Conservation (phyloP, 768 basidiomycete species). For the Neoboletus subvelutipes region DNA sequence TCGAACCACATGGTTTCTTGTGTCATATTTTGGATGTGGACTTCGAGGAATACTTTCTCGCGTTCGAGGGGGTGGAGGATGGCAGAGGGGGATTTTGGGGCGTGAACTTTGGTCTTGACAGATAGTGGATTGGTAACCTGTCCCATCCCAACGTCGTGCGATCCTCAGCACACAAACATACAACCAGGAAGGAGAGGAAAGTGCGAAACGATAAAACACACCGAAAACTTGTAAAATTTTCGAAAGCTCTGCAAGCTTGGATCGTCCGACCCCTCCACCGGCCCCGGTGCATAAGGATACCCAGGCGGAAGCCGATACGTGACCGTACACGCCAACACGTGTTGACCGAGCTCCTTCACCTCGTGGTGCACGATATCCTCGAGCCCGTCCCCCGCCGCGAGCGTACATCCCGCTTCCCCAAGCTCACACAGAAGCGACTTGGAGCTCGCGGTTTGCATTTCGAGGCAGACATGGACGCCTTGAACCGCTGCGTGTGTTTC, state of each 20-base stretch:
- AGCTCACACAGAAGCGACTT: constrained; percentile 65
- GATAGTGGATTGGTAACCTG: constrained; percentile 94
- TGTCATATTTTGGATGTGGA: constrained; percentile 89
- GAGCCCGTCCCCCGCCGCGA: constrained; percentile 58
- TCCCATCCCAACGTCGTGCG: neutral
- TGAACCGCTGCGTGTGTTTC: constrained; percentile 64
- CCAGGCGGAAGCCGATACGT: constrained; percentile 73
- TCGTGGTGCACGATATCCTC: constrained; percentile 78
- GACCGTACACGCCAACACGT: constrained; percentile 84
- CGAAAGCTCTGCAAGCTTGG: constrained; percentile 67
- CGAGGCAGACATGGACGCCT: constrained; percentile 65
- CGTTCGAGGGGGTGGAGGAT: constrained; percentile 61
- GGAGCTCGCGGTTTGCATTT: constrained; percentile 79
- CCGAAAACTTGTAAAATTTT: constrained; percentile 90
- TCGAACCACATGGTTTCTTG: constrained; percentile 76
- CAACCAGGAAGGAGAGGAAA: neutral
- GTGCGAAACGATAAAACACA: constrained; percentile 38
- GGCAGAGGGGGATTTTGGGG: constrained; percentile 70
- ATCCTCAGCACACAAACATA: neutral
- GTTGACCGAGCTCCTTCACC: constrained; percentile 91
- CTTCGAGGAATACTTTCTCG: constrained; percentile 86
- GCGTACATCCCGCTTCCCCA: constrained; percentile 49
- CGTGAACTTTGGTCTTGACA: constrained; percentile 92
- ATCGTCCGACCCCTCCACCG: constrained; percentile 51
- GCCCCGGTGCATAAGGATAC: constrained; percentile 48